Conservation (phyloP, 2,329 filamentous ascomycete species). For the Fusarium humuli region DNA sequence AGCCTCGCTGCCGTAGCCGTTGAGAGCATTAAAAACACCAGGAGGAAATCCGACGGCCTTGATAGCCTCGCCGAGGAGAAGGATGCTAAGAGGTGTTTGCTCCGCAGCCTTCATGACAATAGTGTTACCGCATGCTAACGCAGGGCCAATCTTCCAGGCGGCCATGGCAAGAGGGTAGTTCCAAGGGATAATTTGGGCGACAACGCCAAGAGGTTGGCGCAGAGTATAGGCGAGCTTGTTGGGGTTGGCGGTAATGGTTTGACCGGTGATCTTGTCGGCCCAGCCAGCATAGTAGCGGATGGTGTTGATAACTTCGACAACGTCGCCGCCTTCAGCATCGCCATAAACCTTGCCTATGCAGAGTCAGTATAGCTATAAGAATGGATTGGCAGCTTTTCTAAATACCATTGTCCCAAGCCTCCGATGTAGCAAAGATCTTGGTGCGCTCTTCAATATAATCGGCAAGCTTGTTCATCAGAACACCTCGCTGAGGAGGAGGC, state of each 20-base stretch:
- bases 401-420: conserved; percentile 74
- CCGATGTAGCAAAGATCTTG: conserved; percentile 60
- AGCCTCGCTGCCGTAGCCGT: conserved; percentile 79
- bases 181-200: conserved; percentile 88
- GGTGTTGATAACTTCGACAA: conserved; percentile 58
- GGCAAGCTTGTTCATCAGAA: conserved; percentile 75
- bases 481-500: conserved; percentile 71
- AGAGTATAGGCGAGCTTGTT: conserved; percentile 84
- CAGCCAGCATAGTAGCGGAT: conserved; percentile 70
- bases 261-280: conserved; percentile 87
- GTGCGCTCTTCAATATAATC: conserved; percentile 69
- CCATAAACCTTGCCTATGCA: conserved; percentile 68
- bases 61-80: conserved; percentile 71
- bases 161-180: conserved; percentile 85
- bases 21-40: conserved; percentile 79
- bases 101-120: conserved; percentile 79
- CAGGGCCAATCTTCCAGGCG: conserved; percentile 82
- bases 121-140: conserved; percentile 76
- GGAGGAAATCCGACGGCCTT: conserved; percentile 81
- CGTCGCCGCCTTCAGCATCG: conserved; percentile 69
- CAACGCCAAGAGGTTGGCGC: conserved; percentile 69
- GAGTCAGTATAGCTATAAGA: background rate
- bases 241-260: conserved; percentile 79
- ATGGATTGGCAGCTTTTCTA: conserved; percentile 53
- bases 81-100: conserved; percentile 78